Evolutionary conservation across 148 eudicot species (phyloP).

Genomic region (Rhododendron griersonianum): DNA sequence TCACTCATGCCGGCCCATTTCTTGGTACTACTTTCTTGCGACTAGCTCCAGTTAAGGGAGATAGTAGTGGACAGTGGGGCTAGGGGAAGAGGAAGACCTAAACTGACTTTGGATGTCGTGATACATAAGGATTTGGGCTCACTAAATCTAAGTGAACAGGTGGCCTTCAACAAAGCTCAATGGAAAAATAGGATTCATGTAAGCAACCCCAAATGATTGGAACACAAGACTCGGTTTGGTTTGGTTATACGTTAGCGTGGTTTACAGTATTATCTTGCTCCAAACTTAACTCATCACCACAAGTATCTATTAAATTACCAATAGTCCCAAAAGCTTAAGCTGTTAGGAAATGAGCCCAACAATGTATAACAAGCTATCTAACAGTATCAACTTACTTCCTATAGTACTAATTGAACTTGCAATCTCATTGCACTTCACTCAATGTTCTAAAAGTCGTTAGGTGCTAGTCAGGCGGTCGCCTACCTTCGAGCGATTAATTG

Average conservation of each 20-base stretch:
- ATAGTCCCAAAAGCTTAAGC: not conserved
- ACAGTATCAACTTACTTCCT: not conserved
- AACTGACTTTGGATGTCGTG: not conserved
- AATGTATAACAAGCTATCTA: not conserved
- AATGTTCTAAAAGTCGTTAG: too few species aligned
- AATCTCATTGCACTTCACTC: not conserved
- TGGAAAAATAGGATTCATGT: not conserved
- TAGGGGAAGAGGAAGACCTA: not conserved
- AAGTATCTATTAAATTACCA: not conserved
- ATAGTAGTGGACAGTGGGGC: not conserved
- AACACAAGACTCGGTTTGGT: not conserved
- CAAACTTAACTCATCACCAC: not conserved
- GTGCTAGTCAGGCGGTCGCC: too few species aligned
- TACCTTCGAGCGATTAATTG: too few species aligned
- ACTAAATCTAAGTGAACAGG: not conserved
- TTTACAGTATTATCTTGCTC: not conserved
- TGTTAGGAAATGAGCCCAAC: too few species aligned
- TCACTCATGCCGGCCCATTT: not conserved
- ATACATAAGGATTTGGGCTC: not conserved
- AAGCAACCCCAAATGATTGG: not conserved
- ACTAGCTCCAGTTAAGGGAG: not conserved
- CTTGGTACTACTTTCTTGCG: not conserved
- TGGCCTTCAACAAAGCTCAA: not conserved
- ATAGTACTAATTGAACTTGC: not conserved
- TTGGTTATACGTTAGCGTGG: not conserved